Base-by-base conservation (phyloP, 2,329 filamentous ascomycete genomes). In the Aotearoamyces nothofagi region DNA sequence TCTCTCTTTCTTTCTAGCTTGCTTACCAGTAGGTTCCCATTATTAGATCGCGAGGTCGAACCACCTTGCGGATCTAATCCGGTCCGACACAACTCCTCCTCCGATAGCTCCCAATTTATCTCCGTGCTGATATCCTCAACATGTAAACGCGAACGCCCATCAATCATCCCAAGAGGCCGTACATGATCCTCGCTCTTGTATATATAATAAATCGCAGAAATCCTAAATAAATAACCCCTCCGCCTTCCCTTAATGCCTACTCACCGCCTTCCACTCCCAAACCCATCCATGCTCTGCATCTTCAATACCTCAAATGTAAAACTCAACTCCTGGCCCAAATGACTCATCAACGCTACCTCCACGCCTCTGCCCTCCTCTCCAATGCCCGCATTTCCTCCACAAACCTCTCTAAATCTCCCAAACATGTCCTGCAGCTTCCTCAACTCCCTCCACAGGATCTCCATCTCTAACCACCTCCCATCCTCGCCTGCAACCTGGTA, bases 381-480 rank as follows among this genome's bases (percentile, higher is more conserved):
- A 13, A 34, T 35, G 12, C 32, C 30, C 26, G 29, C 32, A 26
- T 32, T 32, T 8, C 52, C 57, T n/a, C n/a, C n/a, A n/a, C n/a
- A n/a, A 5, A 57, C 49, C 27, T 59, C 57, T 14, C 54, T 48
- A 39, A 62, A 62, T 17, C 52, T 54, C 3, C 48, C 39, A 33
- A 63, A 60, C 7, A 63, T 51, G 23, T 59, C 55, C 31, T 63
- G 54, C 17, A 66, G 49, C 42, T 59, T 61, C 20, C 51, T 47
- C 15, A 66, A 45, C 39, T 65, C 61, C n/a, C 56, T 44, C n/a
- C 54, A 46, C 13, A 65, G 42, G 7, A 63, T 57, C 39, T 63
- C 57, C 14, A 60, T 53, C 44, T 63, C 57, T 6, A 63, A 37
- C 56, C 58, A 59, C 24, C 55, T 46, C 8, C 56, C 53, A 33